Base-by-base conservation (phyloP, 768 basidiomycete genomes). In the Termitomyces sp. region DNA sequence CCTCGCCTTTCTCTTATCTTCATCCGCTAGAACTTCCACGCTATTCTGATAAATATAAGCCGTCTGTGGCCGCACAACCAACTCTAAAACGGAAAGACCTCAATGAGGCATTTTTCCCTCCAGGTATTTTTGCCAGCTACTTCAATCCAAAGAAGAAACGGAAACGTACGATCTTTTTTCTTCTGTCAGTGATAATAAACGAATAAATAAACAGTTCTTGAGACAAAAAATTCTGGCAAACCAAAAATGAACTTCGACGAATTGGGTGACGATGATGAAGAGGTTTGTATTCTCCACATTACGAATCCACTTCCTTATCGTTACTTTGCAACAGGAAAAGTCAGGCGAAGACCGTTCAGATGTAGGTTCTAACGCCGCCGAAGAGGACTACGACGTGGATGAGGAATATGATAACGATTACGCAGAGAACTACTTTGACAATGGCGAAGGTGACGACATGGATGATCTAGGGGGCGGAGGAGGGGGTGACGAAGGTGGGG, bases 341-440 rank as follows among this genome's bases (percentile, higher is more conserved):
- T 88, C 87, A 0, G 81, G 79, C 24, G 85, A 86, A 6, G 89
- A 91, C 57, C 75, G 76, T 4, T 90, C 87, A 32, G 84, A 88
- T 16, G 78, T 70, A 26, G 88, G 83, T 22, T 89, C 88, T 12
- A 85, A 87, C 64, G 81, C 70, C 32, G 80, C 71, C 7, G 83
- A 84, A 42, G 85, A 83, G 26, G 90, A 93, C 69, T 92, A 92
- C 66, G 91, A 92, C 61, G 88, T 90, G 22, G 88, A 92, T 33
- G 92, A 95, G 69, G 91, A 92, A 64, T 92, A 93, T 66, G 92
- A 93, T 70, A 92, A 94, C 63, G 92, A 94, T 61, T 94, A 94
- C 61, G 91, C 87, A 3, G 88, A 89, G 60, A 91, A 94, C 67
- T 93, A 94, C 77, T 94, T 94, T 68, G 91, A 94, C 69, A 92